phyloP scores from a whole-genome alignment of 177 flowering plant species.

The Vitis hybrid region DNA sequence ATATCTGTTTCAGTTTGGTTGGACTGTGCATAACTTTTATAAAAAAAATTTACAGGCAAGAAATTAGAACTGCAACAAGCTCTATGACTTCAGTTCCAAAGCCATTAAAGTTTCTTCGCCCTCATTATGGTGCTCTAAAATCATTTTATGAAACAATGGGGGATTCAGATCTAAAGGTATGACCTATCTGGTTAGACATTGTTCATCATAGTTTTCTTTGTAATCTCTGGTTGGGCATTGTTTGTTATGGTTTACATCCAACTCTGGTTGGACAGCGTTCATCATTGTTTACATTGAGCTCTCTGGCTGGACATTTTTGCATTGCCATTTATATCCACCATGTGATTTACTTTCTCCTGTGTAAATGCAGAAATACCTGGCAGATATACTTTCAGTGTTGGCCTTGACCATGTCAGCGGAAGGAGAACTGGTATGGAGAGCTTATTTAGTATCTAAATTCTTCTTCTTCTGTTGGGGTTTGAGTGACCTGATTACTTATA shows the following conservation, averaged over 20 bases:
- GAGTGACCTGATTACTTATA: no score
- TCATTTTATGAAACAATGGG: slow-evolving; percentile 74
- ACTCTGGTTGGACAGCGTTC: no score
- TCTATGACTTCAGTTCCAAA: slow-evolving; percentile 99
- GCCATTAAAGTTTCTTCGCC: slow-evolving; percentile 93
- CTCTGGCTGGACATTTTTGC: no score
- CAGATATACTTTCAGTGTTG: slow-evolving; percentile 95
- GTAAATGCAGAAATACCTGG: slow-evolving; percentile 69
- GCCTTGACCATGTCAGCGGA: slow-evolving; percentile 98
- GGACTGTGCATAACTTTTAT: not conserved
- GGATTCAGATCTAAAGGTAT: slow-evolving; percentile 80
- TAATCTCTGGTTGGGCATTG: no score
- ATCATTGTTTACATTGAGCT: no score
- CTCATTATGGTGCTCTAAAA: slow-evolving; percentile 86
- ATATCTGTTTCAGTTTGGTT: not conserved
- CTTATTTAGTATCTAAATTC: no score
- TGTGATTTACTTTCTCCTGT: not conserved
- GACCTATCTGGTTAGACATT: no score
- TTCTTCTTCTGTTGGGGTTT: no score
- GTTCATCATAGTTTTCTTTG: no score
- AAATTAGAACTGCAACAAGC: slow-evolving; percentile 91
- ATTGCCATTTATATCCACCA: no score
- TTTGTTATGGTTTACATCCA: not conserved
- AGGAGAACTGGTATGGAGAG: slow-evolving; percentile 79
- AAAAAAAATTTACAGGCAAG: slow-evolving; percentile 53